Percentiles rank a stretch among this genome's conserved stretches.
Conservation (phyloP, 2,329 filamentous ascomycete genomes). For the Cladosporium sp. region DNA sequence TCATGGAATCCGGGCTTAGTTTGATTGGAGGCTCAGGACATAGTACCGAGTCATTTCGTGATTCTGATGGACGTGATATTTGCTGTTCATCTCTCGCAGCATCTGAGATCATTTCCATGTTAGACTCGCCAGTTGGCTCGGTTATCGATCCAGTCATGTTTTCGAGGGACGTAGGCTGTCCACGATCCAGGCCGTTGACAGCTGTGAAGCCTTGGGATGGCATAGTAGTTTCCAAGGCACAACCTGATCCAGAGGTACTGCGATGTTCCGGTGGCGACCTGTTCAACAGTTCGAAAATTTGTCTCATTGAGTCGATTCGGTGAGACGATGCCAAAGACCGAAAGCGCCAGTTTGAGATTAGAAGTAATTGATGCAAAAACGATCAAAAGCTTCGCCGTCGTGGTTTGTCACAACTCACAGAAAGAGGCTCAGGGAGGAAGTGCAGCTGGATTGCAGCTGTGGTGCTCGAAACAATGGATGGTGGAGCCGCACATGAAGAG, state of each 20-base stretch:
- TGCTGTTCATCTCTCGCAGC: no score
- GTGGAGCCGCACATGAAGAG: slow-evolving; percentile 8
- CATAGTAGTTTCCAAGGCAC: neutral
- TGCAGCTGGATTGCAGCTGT: slow-evolving; percentile 7
- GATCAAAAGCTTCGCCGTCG: no score
- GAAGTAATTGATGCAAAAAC: no score
- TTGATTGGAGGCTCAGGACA: slow-evolving; percentile 6
- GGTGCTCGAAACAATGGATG: neutral
- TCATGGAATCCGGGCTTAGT: slow-evolving; percentile 10
- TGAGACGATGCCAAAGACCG: neutral
- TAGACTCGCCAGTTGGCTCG: neutral
- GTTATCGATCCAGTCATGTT: neutral
- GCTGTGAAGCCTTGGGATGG: slow-evolving; percentile 6
- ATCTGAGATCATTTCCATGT: neutral
- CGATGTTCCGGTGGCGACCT: slow-evolving; percentile 8
- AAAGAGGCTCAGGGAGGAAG: neutral
- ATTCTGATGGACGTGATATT: no score
- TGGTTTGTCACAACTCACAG: no score
- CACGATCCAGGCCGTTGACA: slow-evolving; percentile 7
- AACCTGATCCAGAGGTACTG: neutral
- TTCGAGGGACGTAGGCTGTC: neutral
- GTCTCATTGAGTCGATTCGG: slow-evolving; percentile 1
- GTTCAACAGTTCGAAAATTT: slow-evolving; percentile 9
- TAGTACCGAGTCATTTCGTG: slow-evolving; percentile 8
- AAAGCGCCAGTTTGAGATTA: no score